Percentiles rank a stretch among this genome's conserved stretches.
These are phyloP conservation scores for Talaromyces sp. DNA, from an alignment of 2,329 filamentous ascomycete genomes.

Conservation along the genomic window DNA sequence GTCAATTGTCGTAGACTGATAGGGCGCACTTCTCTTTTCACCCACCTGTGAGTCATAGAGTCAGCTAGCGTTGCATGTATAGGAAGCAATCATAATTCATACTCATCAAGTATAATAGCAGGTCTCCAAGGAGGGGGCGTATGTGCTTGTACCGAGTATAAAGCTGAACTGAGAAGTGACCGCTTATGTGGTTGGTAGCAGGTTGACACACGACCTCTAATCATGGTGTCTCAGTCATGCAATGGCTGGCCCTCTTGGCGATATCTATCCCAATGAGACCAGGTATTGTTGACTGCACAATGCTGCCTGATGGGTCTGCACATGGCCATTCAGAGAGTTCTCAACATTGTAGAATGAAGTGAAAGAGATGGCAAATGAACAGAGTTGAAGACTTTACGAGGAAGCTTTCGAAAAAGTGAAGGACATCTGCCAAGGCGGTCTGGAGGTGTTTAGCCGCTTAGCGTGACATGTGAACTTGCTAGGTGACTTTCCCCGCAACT, in stretches of 20 bases:
- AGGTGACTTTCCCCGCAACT: conserved; percentile 5
- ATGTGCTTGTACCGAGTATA: conserved; percentile 31
- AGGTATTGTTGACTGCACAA: conserved; percentile 6
- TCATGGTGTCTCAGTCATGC: conserved; percentile 38
- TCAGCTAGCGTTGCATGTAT: not conserved
- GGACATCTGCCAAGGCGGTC: conserved; percentile 17
- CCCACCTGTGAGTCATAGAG: conserved; percentile 65
- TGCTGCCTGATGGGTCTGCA: not conserved
- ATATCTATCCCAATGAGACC: conserved; percentile 3
- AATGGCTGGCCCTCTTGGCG: conserved; percentile 25
- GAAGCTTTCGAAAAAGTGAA: not conserved
- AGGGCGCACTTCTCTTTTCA: conserved; percentile 85
- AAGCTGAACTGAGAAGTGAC: conserved; percentile 26
- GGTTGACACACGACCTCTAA: conserved; percentile 35
- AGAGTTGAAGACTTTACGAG: not conserved
- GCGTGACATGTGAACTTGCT: conserved; percentile 1
- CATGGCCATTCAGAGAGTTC: conserved; percentile 8
- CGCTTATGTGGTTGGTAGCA: conserved; percentile 32
- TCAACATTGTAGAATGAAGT: not conserved
- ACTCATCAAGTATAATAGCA: conserved; percentile 61
- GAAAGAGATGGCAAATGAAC: not conserved
- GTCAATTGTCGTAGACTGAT: conserved; percentile 95
- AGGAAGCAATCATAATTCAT: conserved; percentile 28
- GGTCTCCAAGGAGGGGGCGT: conserved; percentile 58
- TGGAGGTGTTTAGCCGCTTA: conserved; percentile 3